Base-by-base conservation (phyloP, 176 grass and related monocot genomes). In the Rhynchospora pubera region DNA sequence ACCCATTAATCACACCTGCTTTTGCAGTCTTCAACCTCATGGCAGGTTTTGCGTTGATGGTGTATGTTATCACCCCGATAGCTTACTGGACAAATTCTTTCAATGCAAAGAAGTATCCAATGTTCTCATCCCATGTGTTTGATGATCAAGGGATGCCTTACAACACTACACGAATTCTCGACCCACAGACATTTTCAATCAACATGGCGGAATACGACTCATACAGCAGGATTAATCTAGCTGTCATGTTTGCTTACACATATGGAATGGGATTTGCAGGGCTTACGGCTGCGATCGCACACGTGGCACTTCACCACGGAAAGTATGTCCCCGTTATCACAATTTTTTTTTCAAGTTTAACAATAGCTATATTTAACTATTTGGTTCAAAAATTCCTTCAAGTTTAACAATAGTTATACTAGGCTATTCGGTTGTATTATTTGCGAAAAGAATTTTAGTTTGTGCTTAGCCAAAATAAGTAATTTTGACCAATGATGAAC, bases 11-110 rank as follows among this genome's bases (percentile, higher is more conserved):
- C 0, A 79, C 93, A 30, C 93, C 91, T 21, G 85, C 84, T 47
- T 93, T 97, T 83, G 91, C 89, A 16, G 87, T 91, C 80, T 39
- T 73, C 22, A 93, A 97, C 89, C 26, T 89, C 24, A 79, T 93
- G 65, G 84, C 59, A 5, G 93, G 93, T 7, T 97, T 88, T 75
- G 60, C 86, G 42, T 15, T 86, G 9, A 79, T 89, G 10, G 68
- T 88, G 30, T 93, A 85, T n/a, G 4, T 85, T 58, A 51, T 68
- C 47, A 48, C 61, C 8, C 86, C 86, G 7, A 24, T 90, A 2
- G 64, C 45, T 13, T 90, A 90, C 22, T 86, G 88, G 84, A 53
- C 42, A 0, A 65, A 90, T 16, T 19, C 22, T 46, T 90, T 73
- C 39, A 43, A 81, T 14, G 80, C 84, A 10, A 90, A 77, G 56